phyloP scores from a whole-genome alignment of 2,329 filamentous ascomycete genomes.

The Pestalotiopsis sp. region DNA sequence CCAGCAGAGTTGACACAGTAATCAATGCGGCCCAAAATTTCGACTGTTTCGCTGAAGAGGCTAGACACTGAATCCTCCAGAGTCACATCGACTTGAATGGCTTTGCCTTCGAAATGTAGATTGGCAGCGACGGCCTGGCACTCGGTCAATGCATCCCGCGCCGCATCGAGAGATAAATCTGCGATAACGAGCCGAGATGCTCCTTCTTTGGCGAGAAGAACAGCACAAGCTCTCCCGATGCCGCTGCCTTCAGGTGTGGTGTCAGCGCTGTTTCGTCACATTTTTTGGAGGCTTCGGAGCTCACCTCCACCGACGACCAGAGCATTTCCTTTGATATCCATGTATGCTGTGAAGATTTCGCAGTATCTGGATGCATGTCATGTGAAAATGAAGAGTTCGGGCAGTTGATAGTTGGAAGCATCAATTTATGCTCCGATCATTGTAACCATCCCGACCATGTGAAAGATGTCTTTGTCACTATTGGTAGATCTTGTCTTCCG shows the following conservation, averaged over 20 bases:
- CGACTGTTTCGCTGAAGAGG: not conserved
- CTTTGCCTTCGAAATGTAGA: not conserved
- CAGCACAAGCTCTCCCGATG: not conserved
- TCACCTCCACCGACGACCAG: too few species aligned
- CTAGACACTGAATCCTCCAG: not conserved
- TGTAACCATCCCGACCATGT: too few species aligned
- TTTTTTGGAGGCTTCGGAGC: too few species aligned
- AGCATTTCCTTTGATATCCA: too few species aligned
- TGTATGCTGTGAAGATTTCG: too few species aligned
- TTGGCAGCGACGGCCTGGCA: not conserved
- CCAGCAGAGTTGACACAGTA: conserved; percentile 6
- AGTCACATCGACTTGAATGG: not conserved
- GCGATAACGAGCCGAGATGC: not conserved
- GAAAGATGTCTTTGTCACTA: too few species aligned
- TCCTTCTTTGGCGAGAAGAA: not conserved
- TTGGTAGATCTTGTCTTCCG: too few species aligned
- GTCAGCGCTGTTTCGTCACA: too few species aligned
- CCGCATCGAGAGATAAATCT: not conserved
- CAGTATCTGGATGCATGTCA: too few species aligned
- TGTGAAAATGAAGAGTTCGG: too few species aligned
- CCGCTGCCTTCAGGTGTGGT: not conserved
- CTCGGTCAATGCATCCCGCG: not conserved
- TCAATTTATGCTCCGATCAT: too few species aligned
- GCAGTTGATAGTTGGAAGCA: too few species aligned
- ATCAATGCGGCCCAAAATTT: not conserved